Conservation (phyloP, 768 basidiomycete species). For the Lactarius deliciosus region DNA sequence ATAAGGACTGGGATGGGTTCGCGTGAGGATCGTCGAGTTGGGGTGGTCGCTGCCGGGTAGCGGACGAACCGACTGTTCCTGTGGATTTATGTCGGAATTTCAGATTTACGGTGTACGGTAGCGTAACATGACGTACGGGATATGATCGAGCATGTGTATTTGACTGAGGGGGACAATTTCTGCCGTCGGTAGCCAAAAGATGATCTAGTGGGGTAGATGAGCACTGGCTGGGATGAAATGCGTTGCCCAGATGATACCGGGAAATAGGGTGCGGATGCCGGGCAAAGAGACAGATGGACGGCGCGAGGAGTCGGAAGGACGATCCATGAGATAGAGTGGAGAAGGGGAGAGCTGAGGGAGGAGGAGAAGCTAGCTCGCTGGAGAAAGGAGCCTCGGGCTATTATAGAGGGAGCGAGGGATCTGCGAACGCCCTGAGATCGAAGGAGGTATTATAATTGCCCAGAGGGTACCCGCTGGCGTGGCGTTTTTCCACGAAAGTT, state of each 20-base stretch:
- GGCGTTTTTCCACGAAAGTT: conserved; percentile 30
- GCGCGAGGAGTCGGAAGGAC: conserved; percentile 18
- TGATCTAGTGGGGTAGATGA: conserved; percentile 27
- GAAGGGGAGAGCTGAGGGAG: conserved; percentile 1
- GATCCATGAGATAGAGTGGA: conserved; percentile 20
- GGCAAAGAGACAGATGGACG: conserved; percentile 31
- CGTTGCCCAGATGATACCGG: conserved; percentile 31
- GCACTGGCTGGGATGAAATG: conserved; percentile 15
- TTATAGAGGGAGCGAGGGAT: conserved; percentile 28
- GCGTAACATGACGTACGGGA: conserved; percentile 6
- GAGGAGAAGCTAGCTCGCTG: background rate
- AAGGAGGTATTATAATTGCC: conserved; percentile 28
- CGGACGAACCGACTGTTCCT: conserved; percentile 22
- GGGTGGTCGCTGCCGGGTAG: conserved; percentile 9
- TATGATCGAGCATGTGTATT: conserved; percentile 2
- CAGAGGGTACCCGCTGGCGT: conserved; percentile 25
- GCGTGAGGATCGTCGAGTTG: conserved; percentile 1
- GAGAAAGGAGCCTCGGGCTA: conserved; percentile 13
- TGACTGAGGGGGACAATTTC: conserved; percentile 15
- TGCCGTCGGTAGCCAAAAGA: conserved; percentile 24
- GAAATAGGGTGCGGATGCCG: conserved; percentile 36
- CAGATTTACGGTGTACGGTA: background rate
- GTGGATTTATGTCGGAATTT: background rate
- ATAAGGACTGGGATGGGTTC: conserved; percentile 10
- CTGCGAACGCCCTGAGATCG: conserved; percentile 26